Conservation (phyloP, 1,284 basidiomycete species). For the Ustilago lituana region DNA sequence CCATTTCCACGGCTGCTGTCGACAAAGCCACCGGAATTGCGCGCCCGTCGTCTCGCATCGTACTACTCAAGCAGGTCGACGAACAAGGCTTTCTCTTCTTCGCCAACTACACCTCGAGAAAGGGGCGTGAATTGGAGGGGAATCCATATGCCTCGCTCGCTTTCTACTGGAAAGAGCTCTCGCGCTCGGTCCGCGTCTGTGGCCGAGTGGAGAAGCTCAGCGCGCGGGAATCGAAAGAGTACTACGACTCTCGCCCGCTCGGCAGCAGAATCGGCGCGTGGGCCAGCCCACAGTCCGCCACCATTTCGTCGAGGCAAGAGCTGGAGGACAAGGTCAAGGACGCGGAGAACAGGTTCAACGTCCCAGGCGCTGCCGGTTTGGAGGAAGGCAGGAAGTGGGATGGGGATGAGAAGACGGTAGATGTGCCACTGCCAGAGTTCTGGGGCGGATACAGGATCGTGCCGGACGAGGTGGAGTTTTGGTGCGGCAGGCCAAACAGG, state of each 20-base stretch:
- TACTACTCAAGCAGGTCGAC: conserved; percentile 85
- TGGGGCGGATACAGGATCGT: conserved; percentile 97
- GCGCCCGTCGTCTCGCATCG: conserved; percentile 82
- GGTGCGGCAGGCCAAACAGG: conserved; percentile 61
- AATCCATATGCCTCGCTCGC: conserved; percentile 78
- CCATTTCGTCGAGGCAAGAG: conserved; percentile 76
- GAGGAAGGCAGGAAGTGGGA: conserved; percentile 37
- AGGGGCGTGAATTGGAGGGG: conserved; percentile 79
- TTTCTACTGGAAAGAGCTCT: conserved; percentile 91
- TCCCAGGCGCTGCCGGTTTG: conserved; percentile 67
- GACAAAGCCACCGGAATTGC: conserved; percentile 15
- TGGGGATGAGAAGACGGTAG: conserved; percentile 22
- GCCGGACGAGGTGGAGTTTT: conserved; percentile 77
- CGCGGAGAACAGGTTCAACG: conserved; percentile 74
- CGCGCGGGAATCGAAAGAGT: conserved; percentile 78
- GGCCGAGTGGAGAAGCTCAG: conserved; percentile 83
- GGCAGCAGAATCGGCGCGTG: conserved; percentile 89
- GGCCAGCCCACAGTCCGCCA: conserved; percentile 86
- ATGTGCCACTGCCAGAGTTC: conserved; percentile 82
- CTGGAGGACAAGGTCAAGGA: conserved; percentile 75
- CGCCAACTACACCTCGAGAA: conserved; percentile 94
- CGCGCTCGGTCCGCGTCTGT: conserved; percentile 82
- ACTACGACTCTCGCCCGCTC: conserved; percentile 84
- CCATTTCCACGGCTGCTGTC: conserved; percentile 53
- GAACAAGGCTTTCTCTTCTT: conserved; percentile 83